These are phyloP conservation scores for Chrysosporium keratinophilum DNA, from an alignment of 2,329 filamentous ascomycete species.

Conservation along the genomic window DNA sequence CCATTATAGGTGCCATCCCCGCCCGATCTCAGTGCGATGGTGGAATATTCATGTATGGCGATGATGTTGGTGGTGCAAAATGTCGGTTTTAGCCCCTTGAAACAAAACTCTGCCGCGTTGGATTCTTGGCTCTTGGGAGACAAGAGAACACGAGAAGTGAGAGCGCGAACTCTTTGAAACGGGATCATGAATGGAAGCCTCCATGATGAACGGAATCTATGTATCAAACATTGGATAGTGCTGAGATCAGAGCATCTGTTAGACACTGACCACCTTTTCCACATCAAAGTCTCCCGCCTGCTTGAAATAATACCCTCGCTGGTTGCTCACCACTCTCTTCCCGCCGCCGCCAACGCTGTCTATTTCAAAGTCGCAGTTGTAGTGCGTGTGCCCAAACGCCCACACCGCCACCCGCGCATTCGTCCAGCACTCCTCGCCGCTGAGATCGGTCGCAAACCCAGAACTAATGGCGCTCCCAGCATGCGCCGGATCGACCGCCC, in stretches of 20 bases:
- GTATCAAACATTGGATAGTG: too few relatives aligned
- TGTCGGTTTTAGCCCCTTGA: too few relatives aligned
- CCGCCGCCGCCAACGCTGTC: conserved; percentile 20
- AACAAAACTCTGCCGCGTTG: too few relatives aligned
- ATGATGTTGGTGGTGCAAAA: too few relatives aligned
- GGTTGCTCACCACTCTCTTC: conserved; percentile 33
- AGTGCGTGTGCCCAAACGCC: conserved; percentile 44
- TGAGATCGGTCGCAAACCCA: conserved; percentile 38
- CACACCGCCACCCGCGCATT: conserved; percentile 32
- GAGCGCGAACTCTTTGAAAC: too few relatives aligned
- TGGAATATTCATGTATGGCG: too few relatives aligned
- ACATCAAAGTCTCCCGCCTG: conserved; percentile 30
- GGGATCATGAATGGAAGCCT: too few relatives aligned
- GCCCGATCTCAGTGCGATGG: too few relatives aligned
- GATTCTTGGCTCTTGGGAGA: too few relatives aligned
- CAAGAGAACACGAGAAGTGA: too few relatives aligned
- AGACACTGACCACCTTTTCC: conserved; percentile 19
- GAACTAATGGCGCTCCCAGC: conserved; percentile 25
- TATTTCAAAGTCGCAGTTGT: conserved; percentile 32
- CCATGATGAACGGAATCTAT: too few relatives aligned
- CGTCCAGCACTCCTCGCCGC: conserved; percentile 31
- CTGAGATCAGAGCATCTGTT: neutral
- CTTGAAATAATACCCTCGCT: conserved; percentile 23
- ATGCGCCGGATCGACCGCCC: conserved; percentile 26
- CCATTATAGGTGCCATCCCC: too few relatives aligned